These are phyloP conservation scores for Eremochloa ophiuroides DNA, from an alignment of 176 grass and related monocot genomes.

Conservation along the genomic window DNA sequence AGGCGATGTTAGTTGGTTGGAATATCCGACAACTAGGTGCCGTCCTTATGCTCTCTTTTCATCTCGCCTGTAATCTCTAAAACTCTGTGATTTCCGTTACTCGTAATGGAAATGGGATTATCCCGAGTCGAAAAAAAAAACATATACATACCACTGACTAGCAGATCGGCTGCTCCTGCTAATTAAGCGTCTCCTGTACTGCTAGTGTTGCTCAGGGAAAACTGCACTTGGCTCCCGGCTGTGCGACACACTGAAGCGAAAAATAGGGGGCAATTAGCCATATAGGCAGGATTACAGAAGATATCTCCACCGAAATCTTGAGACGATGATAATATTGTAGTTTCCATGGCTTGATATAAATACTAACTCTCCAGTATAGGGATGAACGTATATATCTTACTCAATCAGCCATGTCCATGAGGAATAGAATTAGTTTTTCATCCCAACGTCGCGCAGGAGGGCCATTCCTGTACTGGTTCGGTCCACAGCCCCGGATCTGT, in stretches of 20 bases:
- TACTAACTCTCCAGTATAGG: not conserved
- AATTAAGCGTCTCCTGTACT: too few relatives aligned
- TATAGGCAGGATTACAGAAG: not conserved
- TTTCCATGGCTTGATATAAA: not conserved
- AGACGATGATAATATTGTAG: not conserved
- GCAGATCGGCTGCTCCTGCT: too few relatives aligned
- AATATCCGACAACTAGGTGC: too few relatives aligned
- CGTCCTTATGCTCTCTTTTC: too few relatives aligned
- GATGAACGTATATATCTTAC: not conserved
- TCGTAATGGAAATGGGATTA: too few relatives aligned
- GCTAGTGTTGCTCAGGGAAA: not conserved
- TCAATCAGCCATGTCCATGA: not conserved
- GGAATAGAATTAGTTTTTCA: not conserved
- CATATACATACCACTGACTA: too few relatives aligned
- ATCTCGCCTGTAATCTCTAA: too few relatives aligned
- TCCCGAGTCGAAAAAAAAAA: too few relatives aligned
- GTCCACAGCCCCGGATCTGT: conserved; percentile 21
- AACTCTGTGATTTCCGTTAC: too few relatives aligned
- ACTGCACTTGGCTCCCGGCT: not conserved
- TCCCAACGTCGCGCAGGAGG: conserved; percentile 17
- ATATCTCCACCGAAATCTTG: not conserved
- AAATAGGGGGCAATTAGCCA: not conserved
- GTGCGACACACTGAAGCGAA: not conserved
- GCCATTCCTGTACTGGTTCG: conserved; percentile 51
- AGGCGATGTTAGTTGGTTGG: too few relatives aligned